Evolutionary conservation across 345 rosid species (phyloP).

Genomic region (Theobroma cacao): DNA sequence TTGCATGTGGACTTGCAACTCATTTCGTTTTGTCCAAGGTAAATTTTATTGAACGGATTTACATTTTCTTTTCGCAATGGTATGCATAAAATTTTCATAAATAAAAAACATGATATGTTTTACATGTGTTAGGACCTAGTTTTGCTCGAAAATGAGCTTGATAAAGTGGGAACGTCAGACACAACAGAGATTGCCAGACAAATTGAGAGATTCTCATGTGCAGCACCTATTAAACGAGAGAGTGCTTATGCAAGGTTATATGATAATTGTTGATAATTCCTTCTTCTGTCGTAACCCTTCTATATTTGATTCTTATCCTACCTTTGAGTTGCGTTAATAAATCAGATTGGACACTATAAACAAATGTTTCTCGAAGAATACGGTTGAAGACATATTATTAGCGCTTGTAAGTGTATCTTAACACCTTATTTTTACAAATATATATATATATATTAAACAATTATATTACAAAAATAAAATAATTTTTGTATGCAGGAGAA

Average conservation of each 20-base stretch:
- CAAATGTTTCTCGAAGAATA: slow-evolving; percentile 64
- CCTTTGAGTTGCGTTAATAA: background rate
- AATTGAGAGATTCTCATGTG: background rate
- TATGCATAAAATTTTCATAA: too few relatives aligned
- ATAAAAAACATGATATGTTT: too few relatives aligned
- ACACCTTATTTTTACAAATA: too few relatives aligned
- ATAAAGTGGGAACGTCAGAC: background rate
- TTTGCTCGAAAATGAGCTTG: background rate
- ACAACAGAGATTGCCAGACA: background rate
- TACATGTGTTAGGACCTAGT: background rate
- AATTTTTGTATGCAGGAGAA: slow-evolving; percentile 1
- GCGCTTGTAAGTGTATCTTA: slow-evolving; percentile 53
- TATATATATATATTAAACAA: too few relatives aligned
- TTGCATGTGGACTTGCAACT: slow-evolving; percentile 83
- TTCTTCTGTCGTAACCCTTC: background rate
- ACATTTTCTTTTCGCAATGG: background rate
- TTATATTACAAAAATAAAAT: too few relatives aligned
- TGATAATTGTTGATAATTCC: background rate
- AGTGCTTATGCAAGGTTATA: background rate
- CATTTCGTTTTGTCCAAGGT: slow-evolving; percentile 67
- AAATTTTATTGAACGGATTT: slow-evolving; percentile 9
- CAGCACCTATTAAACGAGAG: background rate
- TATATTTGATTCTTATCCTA: background rate
- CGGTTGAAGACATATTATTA: slow-evolving; percentile 68
- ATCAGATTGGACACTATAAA: slow-evolving; percentile 67